Conservation (phyloP, 2,329 filamentous ascomycete species). For the Didymella pinodella region DNA sequence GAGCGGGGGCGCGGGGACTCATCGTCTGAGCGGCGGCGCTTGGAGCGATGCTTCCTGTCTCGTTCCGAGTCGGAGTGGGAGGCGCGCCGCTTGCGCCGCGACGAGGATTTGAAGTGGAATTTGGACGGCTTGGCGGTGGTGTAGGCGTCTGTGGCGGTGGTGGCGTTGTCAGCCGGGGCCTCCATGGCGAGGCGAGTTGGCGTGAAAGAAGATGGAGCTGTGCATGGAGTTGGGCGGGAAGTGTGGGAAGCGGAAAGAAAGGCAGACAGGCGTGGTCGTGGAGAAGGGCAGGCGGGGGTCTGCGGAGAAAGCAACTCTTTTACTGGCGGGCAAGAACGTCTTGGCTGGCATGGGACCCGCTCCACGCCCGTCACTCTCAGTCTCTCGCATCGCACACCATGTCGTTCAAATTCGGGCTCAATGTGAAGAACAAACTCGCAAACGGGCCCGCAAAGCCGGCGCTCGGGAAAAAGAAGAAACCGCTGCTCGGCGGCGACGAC, state of each 20-base stretch:
- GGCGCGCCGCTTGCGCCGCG: slow-evolving; percentile 32
- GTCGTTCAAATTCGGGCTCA: slow-evolving; percentile 66
- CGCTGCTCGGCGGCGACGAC: slow-evolving; percentile 53
- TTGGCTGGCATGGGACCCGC: slow-evolving; percentile 29
- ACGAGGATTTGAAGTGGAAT: slow-evolving; percentile 52
- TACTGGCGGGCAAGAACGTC: slow-evolving; percentile 35
- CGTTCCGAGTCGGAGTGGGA: slow-evolving; percentile 21
- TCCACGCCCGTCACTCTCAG: slow-evolving; percentile 2
- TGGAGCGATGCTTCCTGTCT: slow-evolving; percentile 18
- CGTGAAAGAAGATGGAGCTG: slow-evolving; percentile 16
- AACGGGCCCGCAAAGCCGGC: slow-evolving; percentile 31
- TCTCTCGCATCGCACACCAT: slow-evolving; percentile 31
- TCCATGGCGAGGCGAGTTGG: slow-evolving; percentile 37
- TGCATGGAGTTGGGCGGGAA: slow-evolving; percentile 26
- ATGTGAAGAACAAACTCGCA: slow-evolving; percentile 63
- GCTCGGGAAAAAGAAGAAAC: slow-evolving; percentile 35
- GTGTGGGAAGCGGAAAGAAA: slow-evolving; percentile 7
- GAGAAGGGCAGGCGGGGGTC: slow-evolving; percentile 27
- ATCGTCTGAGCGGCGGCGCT: slow-evolving; percentile 27
- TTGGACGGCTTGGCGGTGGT: slow-evolving; percentile 40
- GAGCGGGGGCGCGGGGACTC: slow-evolving; percentile 5
- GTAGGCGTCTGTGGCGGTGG: slow-evolving; percentile 32
- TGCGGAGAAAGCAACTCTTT: slow-evolving; percentile 37
- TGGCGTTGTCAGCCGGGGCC: slow-evolving; percentile 35
- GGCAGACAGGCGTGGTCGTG: not conserved